These are phyloP conservation scores for Trametes cingulata DNA, from an alignment of 768 basidiomycete species.

Conservation along the genomic window DNA sequence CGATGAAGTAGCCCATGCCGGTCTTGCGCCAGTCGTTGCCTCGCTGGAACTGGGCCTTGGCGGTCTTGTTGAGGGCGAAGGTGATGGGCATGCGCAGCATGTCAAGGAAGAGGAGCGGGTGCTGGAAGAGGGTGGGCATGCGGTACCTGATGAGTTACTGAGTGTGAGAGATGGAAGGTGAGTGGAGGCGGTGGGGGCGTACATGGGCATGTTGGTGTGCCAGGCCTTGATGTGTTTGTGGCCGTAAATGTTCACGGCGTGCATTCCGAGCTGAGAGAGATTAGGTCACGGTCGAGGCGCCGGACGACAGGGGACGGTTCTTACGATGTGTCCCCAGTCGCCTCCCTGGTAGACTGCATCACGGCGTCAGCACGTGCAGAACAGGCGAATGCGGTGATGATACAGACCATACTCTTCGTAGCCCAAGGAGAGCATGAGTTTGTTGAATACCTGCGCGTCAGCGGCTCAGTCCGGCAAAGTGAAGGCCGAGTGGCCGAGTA, in stretches of 20 bases:
- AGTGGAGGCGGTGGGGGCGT: conserved; percentile 11
- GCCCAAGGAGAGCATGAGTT: conserved; percentile 32
- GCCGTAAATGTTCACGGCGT: conserved; percentile 39
- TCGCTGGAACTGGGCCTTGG: conserved; percentile 29
- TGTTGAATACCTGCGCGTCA: conserved; percentile 22
- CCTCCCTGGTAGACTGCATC: conserved; percentile 48
- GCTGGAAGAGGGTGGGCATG: conserved; percentile 27
- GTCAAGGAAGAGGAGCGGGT: conserved; percentile 33
- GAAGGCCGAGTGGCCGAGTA: background rate
- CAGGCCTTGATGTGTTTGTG: conserved; percentile 49
- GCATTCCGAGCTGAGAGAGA: conserved; percentile 35
- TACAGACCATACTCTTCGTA: conserved; percentile 28
- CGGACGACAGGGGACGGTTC: background rate
- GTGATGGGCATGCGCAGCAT: conserved; percentile 27
- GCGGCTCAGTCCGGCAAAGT: background rate
- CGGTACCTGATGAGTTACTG: conserved; percentile 20
- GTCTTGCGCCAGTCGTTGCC: conserved; percentile 19
- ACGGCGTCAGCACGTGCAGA: conserved; percentile 4
- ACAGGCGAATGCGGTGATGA: background rate
- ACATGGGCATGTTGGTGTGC: conserved; percentile 53
- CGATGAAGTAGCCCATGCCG: conserved; percentile 34
- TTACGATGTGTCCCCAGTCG: conserved; percentile 46
- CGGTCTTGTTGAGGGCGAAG: conserved; percentile 31
- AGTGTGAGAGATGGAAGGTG: background rate
- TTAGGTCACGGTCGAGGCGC: background rate